A percentile compares a stretch with the other conserved stretches of the same genome.
Conservation (phyloP, 1,284 basidiomycete species). For the Fomitopsis schrenkii region DNA sequence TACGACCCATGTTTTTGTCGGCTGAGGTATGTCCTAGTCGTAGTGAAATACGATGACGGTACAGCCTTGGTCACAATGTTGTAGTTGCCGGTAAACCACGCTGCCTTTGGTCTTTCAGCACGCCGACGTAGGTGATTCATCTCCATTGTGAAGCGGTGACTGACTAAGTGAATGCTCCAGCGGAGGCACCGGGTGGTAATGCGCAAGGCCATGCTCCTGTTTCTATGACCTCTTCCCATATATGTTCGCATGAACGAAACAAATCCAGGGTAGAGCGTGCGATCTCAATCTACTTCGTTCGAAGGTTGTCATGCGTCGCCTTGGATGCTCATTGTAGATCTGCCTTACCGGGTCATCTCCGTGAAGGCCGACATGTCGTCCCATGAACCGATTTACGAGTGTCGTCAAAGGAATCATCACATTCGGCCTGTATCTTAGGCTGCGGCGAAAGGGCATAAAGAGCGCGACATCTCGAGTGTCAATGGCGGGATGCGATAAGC, state of each 20-base stretch:
- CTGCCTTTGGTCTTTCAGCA: too few relatives aligned
- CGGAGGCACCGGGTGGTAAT: conserved; percentile 29
- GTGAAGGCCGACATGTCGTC: conserved; percentile 39
- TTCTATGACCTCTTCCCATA: conserved; percentile 45
- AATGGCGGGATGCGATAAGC: conserved; percentile 47
- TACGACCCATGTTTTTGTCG: neutral
- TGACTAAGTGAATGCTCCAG: conserved; percentile 27
- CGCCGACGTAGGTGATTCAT: too few relatives aligned
- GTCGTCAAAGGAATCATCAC: conserved; percentile 38
- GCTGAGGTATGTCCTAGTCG: neutral
- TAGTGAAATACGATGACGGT: too few relatives aligned
- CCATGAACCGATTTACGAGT: conserved; percentile 50
- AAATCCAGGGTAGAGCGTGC: conserved; percentile 51
- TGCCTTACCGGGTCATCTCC: conserved; percentile 46
- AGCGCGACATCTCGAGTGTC: conserved; percentile 54
- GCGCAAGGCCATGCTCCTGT: conserved; percentile 54
- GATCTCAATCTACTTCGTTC: conserved; percentile 39
- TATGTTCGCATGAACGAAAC: conserved; percentile 48
- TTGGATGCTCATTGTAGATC: neutral
- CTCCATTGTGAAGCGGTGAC: neutral
- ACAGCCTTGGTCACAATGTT: too few relatives aligned
- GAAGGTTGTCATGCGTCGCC: neutral
- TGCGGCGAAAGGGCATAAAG: conserved; percentile 49
- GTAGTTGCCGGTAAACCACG: too few relatives aligned
- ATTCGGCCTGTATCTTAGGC: conserved; percentile 34